Conservation (phyloP, 2,329 filamentous ascomycete genomes). For the Botrytis porri region DNA sequence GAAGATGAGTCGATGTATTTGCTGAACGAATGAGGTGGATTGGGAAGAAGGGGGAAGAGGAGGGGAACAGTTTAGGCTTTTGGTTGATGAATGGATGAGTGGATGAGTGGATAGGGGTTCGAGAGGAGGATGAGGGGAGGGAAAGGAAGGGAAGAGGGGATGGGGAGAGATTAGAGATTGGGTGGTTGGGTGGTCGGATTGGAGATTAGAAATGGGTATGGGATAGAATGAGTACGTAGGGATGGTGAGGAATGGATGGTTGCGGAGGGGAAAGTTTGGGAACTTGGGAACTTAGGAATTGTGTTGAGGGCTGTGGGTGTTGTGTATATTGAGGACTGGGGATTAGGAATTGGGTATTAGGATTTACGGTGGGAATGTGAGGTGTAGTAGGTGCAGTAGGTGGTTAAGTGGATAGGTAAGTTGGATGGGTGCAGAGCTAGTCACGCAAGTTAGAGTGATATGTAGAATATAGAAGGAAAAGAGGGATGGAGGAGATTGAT, state of each 20-base stretch:
- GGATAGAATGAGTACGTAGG: background rate
- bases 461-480: background rate
- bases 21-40: background rate
- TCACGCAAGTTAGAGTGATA: too few relatives aligned
- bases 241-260: rapidly evolving
- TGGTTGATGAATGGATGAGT: background rate
- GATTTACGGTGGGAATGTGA: background rate
- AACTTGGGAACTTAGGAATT: background rate
- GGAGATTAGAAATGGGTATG: background rate
- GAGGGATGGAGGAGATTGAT: background rate
- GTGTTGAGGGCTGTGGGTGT: background rate
- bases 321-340: background rate
- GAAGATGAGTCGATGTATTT: background rate
- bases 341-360: background rate
- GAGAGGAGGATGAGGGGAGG: too few relatives aligned
- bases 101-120: background rate
- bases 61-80: background rate
- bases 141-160: too few relatives aligned
- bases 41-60: background rate
- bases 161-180: background rate
- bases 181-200: background rate
- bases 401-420: background rate
- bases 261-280: too few relatives aligned
- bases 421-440: background rate
- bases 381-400: rapidly evolving